Evolutionary conservation across 192 early-diverging fungal species (phyloP).

Genomic region (Backusella australiensis): DNA sequence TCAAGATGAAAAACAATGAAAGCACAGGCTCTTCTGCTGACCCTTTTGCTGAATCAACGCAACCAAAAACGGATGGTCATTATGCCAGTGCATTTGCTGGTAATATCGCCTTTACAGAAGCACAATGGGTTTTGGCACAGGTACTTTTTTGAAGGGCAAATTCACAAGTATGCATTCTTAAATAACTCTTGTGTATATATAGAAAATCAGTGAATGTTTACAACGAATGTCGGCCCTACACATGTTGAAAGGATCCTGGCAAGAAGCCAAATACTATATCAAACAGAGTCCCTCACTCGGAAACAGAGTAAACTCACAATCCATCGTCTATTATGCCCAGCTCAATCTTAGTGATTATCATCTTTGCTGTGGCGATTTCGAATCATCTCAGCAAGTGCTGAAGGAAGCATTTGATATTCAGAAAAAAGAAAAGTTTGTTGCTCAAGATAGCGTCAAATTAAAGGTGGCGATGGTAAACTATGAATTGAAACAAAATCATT

Average conservation of each 20-base stretch:
- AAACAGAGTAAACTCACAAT: constrained; percentile 35
- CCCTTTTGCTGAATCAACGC: background rate
- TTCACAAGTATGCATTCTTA: too few relatives aligned
- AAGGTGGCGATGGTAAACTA: constrained; percentile 53
- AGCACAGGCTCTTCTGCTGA: background rate
- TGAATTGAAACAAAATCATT: constrained; percentile 32
- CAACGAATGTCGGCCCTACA: constrained; percentile 50
- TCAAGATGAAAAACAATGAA: background rate
- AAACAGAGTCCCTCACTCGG: constrained; percentile 56
- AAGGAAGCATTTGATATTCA: constrained; percentile 32
- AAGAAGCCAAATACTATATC: constrained; percentile 64
- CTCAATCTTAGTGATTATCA: constrained; percentile 58
- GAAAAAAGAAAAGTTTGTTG: background rate
- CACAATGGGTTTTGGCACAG: constrained; percentile 33
- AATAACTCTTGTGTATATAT: background rate
- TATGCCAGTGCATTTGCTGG: constrained; percentile 12
- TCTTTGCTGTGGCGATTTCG: constrained; percentile 43
- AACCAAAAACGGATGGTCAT: background rate
- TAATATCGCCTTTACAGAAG: constrained; percentile 26
- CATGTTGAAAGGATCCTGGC: constrained; percentile 53
- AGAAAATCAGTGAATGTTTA: constrained; percentile 47
- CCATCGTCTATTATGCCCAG: constrained; percentile 35
- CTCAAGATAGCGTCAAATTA: constrained; percentile 18
- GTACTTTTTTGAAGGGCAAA: background rate
- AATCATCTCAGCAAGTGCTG: constrained; percentile 26